Evolutionary conservation across 1,284 basidiomycete genomes (phyloP).

Genomic region (Boletus smithii): DNA sequence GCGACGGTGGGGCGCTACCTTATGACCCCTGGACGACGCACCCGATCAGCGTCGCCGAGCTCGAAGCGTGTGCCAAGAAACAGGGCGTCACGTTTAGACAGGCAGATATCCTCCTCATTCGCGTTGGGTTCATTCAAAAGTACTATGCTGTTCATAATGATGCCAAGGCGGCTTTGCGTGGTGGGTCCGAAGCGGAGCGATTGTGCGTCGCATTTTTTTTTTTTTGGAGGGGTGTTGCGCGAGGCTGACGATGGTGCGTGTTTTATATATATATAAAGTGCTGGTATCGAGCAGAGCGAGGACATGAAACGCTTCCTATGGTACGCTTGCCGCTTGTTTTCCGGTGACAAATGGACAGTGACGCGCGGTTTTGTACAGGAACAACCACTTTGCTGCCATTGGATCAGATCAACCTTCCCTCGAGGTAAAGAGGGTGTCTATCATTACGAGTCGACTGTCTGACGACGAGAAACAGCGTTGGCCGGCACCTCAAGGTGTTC

Average conservation of each 20-base stretch:
- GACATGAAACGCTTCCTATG: constrained; percentile 73
- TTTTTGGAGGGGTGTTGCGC: neutral
- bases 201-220: constrained; percentile 40
- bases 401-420: constrained; percentile 67
- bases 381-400: constrained; percentile 74
- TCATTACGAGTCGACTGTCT: neutral
- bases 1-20: constrained; percentile 42
- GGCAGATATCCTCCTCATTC: constrained; percentile 59
- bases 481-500: constrained; percentile 46
- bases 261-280: constrained; percentile 19
- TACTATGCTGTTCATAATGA: constrained; percentile 46
- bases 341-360: neutral
- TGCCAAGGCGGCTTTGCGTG: constrained; percentile 46
- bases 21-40: constrained; percentile 68
- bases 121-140: constrained; percentile 66
- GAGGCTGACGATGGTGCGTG: constrained; percentile 30
- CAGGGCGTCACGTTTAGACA: constrained; percentile 57
- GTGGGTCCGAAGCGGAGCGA: constrained; percentile 40
- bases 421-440: constrained; percentile 43
- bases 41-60: constrained; percentile 51
- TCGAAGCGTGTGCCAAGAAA: constrained; percentile 59
- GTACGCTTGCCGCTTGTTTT: constrained; percentile 32
- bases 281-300: constrained; percentile 65
- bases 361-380: constrained; percentile 41
- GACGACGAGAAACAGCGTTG: constrained; percentile 43